These are phyloP conservation scores for Entoloma clypeatum DNA, from an alignment of 1,284 basidiomycete species.

Conservation along the genomic window DNA sequence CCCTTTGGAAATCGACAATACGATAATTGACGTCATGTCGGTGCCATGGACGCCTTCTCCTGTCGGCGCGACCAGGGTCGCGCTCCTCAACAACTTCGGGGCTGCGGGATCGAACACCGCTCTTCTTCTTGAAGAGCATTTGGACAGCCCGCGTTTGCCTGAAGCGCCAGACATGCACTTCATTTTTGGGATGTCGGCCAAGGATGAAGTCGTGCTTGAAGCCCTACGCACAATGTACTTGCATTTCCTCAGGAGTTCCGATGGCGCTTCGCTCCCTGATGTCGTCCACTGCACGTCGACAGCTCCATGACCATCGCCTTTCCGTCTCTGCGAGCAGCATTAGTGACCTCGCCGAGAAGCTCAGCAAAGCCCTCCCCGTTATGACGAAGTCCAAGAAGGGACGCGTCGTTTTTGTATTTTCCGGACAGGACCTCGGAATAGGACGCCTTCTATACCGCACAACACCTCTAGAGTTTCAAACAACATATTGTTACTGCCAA, in stretches of 20 bases:
- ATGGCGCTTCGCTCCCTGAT: constrained; percentile 36
- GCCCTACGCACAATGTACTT: constrained; percentile 45
- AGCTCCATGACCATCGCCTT: constrained; percentile 50
- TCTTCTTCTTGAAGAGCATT: constrained; percentile 53
- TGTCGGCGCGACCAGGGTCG: constrained; percentile 39
- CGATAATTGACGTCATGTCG: constrained; percentile 41
- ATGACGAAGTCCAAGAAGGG: constrained; percentile 26
- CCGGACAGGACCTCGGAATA: constrained; percentile 70
- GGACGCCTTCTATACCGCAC: constrained; percentile 50
- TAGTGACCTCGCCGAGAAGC: constrained; percentile 42
- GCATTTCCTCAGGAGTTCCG: constrained; percentile 37
- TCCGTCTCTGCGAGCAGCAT: constrained; percentile 40
- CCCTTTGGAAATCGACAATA: constrained; percentile 47
- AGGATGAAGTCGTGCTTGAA: constrained; percentile 44
- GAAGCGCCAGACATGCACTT: constrained; percentile 19
- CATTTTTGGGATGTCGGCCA: constrained; percentile 60
- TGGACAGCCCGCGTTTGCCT: neutral
- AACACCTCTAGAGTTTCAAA: constrained; percentile 43
- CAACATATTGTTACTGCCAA: constrained; percentile 54
- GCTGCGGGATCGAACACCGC: constrained; percentile 69
- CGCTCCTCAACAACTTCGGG: constrained; percentile 71
- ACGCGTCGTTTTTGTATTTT: constrained; percentile 59
- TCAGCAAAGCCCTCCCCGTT: constrained; percentile 34
- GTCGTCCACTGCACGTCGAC: constrained; percentile 60
- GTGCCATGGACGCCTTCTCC: constrained; percentile 40